Conservation (phyloP, 2,329 filamentous ascomycete species). For the Tolypocladium sp. region DNA sequence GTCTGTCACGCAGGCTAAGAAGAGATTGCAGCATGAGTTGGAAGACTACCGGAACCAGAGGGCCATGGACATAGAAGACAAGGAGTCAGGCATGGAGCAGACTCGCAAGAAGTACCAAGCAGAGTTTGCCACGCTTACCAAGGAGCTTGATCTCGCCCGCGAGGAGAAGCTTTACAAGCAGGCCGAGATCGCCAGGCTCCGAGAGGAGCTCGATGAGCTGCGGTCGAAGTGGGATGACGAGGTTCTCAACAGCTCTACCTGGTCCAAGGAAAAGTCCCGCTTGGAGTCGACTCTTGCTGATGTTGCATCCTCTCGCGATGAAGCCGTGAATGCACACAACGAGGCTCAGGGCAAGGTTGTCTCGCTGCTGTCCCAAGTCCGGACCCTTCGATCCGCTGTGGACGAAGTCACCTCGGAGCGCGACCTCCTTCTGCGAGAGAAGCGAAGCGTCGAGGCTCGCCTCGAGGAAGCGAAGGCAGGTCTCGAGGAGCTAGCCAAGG, state of each 20-base stretch:
- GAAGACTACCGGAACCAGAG: slow-evolving; percentile 95
- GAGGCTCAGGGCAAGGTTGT: slow-evolving; percentile 93
- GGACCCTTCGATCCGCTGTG: slow-evolving; percentile 70
- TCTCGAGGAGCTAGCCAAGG: slow-evolving; percentile 77
- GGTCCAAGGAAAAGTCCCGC: slow-evolving; percentile 94
- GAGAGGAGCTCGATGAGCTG: slow-evolving; percentile 93
- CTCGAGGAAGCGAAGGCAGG: slow-evolving; percentile 81
- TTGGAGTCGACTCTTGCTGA: slow-evolving; percentile 85
- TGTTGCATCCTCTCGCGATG: slow-evolving; percentile 82
- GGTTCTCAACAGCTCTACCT: slow-evolving; percentile 92
- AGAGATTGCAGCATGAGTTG: slow-evolving; percentile 89
- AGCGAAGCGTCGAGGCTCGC: slow-evolving; percentile 77
- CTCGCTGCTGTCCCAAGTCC: slow-evolving; percentile 79
- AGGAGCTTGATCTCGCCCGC: slow-evolving; percentile 86
- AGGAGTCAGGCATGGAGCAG: slow-evolving; percentile 91
- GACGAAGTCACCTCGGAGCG: slow-evolving; percentile 82
- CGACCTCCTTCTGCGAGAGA: slow-evolving; percentile 77
- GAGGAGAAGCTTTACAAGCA: slow-evolving; percentile 83
- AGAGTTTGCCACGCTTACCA: slow-evolving; percentile 80
- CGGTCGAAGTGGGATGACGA: slow-evolving; percentile 98
- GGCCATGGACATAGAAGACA: slow-evolving; percentile 94
- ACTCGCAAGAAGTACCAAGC: slow-evolving; percentile 95
- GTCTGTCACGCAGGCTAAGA: slow-evolving; percentile 78
- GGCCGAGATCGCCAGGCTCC: slow-evolving; percentile 74
- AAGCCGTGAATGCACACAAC: slow-evolving; percentile 86